Evolutionary conservation across 495 filamentous ascomycete genomes (phyloP).

Genomic region (Amphirosellinia nigrospora): DNA sequence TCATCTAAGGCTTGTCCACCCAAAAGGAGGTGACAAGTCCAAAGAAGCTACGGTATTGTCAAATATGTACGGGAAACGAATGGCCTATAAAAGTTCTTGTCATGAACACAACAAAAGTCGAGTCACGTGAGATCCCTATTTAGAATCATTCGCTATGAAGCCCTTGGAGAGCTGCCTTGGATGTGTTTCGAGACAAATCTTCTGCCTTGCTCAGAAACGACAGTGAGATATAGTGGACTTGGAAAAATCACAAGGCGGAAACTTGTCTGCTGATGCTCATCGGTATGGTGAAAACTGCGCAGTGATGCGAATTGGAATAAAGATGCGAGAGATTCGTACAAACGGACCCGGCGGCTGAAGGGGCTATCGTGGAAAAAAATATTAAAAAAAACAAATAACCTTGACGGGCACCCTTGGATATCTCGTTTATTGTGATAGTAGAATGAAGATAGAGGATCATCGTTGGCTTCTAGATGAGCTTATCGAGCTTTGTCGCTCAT

Average conservation of each 20-base stretch:
- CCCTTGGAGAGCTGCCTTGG: conserved; percentile 6
- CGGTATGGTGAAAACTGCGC: conserved; percentile 31
- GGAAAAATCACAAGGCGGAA: conserved; percentile 6
- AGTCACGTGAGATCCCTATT: conserved; percentile 4
- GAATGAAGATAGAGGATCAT: conserved; percentile 34
- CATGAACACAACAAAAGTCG: conserved; percentile 1
- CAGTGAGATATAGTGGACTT: conserved; percentile 14
- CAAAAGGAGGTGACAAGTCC: conserved; percentile 18
- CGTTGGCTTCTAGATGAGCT: conserved; percentile 57
- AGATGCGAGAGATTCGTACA: conserved; percentile 37
- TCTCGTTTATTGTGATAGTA: conserved; percentile 4
- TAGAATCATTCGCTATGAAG: neutral
- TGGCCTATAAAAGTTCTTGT: conserved; percentile 18
- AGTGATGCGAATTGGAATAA: conserved; percentile 36
- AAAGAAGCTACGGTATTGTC: conserved; percentile 27
- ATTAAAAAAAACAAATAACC: conserved; percentile 15
- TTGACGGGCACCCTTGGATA: conserved; percentile 13
- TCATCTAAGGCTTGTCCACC: conserved; percentile 14
- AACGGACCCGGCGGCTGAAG: conserved; percentile 33
- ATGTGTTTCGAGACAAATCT: conserved; percentile 12
- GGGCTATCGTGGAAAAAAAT: conserved; percentile 32
- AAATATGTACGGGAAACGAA: conserved; percentile 44
- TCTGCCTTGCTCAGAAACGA: conserved; percentile 15
- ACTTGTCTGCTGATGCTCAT: conserved; percentile 22
- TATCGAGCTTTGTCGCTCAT: conserved; percentile 58